Conservation (phyloP, 108 stramenopile species). For the Aurantiochytrium sp. region DNA sequence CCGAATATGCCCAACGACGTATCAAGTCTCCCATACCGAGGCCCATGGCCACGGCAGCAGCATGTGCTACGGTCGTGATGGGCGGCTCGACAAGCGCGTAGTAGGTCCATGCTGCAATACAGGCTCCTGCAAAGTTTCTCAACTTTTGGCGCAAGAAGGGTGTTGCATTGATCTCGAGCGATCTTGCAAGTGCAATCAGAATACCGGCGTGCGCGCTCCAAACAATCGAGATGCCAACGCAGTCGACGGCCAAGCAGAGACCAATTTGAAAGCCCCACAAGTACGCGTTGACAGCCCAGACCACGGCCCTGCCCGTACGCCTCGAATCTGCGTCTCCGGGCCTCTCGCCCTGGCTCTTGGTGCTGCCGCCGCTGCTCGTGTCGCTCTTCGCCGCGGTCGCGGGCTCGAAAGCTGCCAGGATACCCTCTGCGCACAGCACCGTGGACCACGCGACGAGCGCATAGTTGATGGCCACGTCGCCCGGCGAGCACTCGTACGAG, state of each 20-base stretch:
- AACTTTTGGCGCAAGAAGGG: not conserved
- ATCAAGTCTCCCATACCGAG: not conserved
- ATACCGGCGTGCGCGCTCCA: conserved; percentile 18
- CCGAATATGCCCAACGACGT: not conserved
- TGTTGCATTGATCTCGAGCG: not conserved
- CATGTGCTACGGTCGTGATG: not conserved
- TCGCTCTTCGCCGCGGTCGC: too few species aligned
- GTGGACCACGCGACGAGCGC: too few species aligned
- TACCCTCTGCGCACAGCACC: too few species aligned
- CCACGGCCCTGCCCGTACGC: not conserved
- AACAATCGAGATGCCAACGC: not conserved
- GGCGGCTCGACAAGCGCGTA: not conserved
- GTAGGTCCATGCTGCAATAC: not conserved
- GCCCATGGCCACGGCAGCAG: not conserved
- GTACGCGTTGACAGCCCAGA: not conserved
- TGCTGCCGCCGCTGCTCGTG: too few species aligned
- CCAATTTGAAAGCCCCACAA: conserved; percentile 3
- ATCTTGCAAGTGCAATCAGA: not conserved
- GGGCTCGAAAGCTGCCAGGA: too few species aligned
- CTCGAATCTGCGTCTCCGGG: too few species aligned
- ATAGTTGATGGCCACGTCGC: too few species aligned
- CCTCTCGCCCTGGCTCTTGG: too few species aligned
- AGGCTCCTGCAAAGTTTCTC: not conserved
- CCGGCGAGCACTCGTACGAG: too few species aligned
- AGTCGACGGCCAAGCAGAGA: not conserved